Base-by-base conservation (phyloP, 352 stramenopile species). In the Phytophthora sp. region DNA sequence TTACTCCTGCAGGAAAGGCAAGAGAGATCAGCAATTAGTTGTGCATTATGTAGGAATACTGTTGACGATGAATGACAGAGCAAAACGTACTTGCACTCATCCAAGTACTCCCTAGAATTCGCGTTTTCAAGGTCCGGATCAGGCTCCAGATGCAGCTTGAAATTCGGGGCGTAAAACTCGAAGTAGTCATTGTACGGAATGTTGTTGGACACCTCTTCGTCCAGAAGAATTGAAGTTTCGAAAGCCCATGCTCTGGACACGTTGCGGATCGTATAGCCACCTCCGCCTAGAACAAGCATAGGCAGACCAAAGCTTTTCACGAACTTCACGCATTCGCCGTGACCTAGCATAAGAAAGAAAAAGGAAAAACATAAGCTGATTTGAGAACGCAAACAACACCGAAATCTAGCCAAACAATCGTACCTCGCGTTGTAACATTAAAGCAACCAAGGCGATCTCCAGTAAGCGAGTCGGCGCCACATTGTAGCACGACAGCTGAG, bases 371-470 rank as follows among this genome's bases (percentile, higher is more conserved):
- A 31, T 7, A 31, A 26, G 11, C 23, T n/a, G 12, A 8, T 24
- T 26, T 27, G n/a, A n/a, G n/a, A n/a, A n/a, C n/a, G n/a, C n/a
- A n/a, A n/a, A n/a, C n/a, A n/a, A n/a, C n/a, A n/a, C n/a, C n/a
- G n/a, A n/a, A 31, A 13, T 21, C 12, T 31, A 11, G 17, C 12
- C 1, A 41, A 32, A 9, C 18, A 27, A 32, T 11, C 34, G 7
- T 54, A 88, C 74, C 78, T 66, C 79, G 63, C 9, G 97, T 82
- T 21, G 94, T 99, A 13, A 99, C 79, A 73, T 99, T 99, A 68
- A 99, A 99, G 72, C 92, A 98, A 37, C 97, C 97, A 6, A 99
- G 79, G 20, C 97, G 91, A 76, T 99, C 97, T 30, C 95, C 95
- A 2, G 96, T 98, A 18, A 99, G 78, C 2, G 89, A 98, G 74